Evolutionary conservation across 148 eudicot species (phyloP).

Genomic region (Chenopodium album): DNA sequence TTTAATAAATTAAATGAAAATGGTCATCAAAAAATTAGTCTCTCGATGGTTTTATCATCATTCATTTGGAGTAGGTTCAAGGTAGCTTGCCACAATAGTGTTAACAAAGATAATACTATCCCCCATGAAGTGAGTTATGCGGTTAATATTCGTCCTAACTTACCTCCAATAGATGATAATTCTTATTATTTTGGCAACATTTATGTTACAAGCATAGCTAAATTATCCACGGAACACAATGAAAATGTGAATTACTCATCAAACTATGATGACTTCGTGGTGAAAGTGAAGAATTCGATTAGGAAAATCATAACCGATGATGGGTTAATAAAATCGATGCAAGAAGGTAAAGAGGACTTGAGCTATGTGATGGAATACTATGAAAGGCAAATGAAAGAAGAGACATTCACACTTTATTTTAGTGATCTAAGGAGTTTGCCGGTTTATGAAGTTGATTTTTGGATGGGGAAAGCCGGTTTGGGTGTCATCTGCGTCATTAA

Average conservation of each 20-base stretch:
- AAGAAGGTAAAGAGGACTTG: constrained; percentile 18
- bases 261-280: not conserved
- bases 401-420: constrained; percentile 18
- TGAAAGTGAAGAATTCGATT: not conserved
- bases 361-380: constrained; percentile 11
- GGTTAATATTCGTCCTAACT: constrained; percentile 29
- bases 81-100: constrained; percentile 2
- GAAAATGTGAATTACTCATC: not conserved
- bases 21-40: too few relatives aligned
- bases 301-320: not conserved
- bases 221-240: not conserved
- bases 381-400: constrained; percentile 17
- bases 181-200: constrained; percentile 37
- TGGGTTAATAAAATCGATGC: not conserved
- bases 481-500: constrained; percentile 19
- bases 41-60: constrained; percentile 29
- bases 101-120: not conserved
- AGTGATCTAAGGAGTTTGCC: constrained; percentile 26
- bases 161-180: constrained; percentile 14
- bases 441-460: constrained; percentile 35
- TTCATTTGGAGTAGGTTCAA: constrained; percentile 38
- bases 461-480: constrained; percentile 44
- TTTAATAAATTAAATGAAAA: too few relatives aligned
- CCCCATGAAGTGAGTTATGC: constrained; percentile 17
- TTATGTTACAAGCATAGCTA: not conserved